Percentiles rank a stretch among this genome's conserved stretches.
Conservation (phyloP, 768 basidiomycete genomes). For the Agaricus subrufescens region DNA sequence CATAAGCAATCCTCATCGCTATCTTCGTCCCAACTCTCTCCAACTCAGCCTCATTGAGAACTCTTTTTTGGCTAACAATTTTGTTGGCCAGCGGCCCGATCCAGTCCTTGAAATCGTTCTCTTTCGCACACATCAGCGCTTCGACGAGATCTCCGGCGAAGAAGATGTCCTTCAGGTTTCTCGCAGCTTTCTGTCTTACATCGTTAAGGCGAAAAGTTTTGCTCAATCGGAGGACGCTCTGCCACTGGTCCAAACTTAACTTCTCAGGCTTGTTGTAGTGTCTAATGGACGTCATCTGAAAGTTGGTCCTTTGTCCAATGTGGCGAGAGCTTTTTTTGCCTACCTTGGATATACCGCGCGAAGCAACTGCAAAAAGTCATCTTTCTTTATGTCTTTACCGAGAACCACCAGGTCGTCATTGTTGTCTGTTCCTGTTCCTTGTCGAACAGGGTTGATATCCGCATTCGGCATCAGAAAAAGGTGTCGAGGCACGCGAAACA, state of each 20-base stretch:
- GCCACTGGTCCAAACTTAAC: not conserved
- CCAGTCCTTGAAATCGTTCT: conserved; percentile 5
- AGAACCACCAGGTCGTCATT: conserved; percentile 7
- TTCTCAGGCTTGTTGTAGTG: conserved; percentile 3
- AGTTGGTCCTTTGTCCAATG: no score
- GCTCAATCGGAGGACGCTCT: conserved; percentile 2
- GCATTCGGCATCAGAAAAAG: conserved; percentile 6
- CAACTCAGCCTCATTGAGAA: not conserved
- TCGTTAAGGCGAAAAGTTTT: not conserved
- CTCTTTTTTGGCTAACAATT: not conserved
- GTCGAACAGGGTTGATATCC: conserved; percentile 3
- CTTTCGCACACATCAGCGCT: not conserved
- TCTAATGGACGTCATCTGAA: not conserved
- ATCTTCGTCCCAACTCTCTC: not conserved
- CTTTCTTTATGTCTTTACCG: conserved; percentile 2
- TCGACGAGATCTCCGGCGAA: conserved; percentile 6
- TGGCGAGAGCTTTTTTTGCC: no score
- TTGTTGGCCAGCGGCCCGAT: not conserved
- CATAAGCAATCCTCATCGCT: conserved; percentile 3
- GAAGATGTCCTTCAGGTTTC: conserved; percentile 2
- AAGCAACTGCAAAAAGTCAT: conserved; percentile 6
- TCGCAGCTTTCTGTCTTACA: conserved; percentile 1
- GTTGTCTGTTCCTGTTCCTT: not conserved
- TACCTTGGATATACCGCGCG: conserved; percentile 9
- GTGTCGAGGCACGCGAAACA: conserved; percentile 7